Evolutionary conservation across 1,139 yeast species (phyloP).

Genomic region (Candida pseudocylindracea): DNA sequence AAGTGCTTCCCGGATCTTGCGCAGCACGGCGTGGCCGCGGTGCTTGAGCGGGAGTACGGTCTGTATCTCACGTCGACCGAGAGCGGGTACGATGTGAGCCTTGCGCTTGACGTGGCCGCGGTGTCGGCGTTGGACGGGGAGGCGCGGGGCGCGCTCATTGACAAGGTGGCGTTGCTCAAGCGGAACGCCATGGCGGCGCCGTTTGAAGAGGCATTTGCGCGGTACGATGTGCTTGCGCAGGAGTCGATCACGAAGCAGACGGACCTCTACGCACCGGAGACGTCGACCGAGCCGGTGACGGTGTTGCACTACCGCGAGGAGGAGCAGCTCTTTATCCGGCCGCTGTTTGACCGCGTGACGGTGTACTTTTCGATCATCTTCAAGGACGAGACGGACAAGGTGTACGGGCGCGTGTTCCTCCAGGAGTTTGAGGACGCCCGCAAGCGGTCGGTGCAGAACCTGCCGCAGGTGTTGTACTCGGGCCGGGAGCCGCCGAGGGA

Average conservation of each 20-base stretch:
- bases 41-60: slow-evolving; percentile 17
- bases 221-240: slow-evolving; percentile 51
- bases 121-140: slow-evolving; percentile 18
- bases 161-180: slow-evolving; percentile 51
- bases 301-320: slow-evolving; percentile 63
- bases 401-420: slow-evolving; percentile 82
- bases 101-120: slow-evolving; percentile 37
- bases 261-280: slow-evolving; percentile 12
- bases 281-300: slow-evolving; percentile 38
- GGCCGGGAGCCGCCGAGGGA: slow-evolving; percentile 89
- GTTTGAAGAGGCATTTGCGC: slow-evolving; percentile 62
- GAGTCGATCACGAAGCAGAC: slow-evolving; percentile 3
- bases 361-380: slow-evolving; percentile 87
- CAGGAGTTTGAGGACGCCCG: slow-evolving; percentile 98
- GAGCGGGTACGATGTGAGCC: slow-evolving; percentile 63
- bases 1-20: slow-evolving; percentile 58
- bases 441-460: slow-evolving; percentile 87
- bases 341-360: slow-evolving; percentile 90
- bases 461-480: slow-evolving; percentile 91
- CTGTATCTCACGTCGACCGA: slow-evolving; percentile 22
- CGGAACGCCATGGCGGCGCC: slow-evolving; percentile 87
- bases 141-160: slow-evolving; percentile 21
- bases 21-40: slow-evolving; percentile 37
- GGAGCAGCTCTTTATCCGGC: slow-evolving; percentile 76
- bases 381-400: slow-evolving; percentile 91